Conservation (phyloP, 306 rosid genomes). For the Sindora glabra region DNA sequence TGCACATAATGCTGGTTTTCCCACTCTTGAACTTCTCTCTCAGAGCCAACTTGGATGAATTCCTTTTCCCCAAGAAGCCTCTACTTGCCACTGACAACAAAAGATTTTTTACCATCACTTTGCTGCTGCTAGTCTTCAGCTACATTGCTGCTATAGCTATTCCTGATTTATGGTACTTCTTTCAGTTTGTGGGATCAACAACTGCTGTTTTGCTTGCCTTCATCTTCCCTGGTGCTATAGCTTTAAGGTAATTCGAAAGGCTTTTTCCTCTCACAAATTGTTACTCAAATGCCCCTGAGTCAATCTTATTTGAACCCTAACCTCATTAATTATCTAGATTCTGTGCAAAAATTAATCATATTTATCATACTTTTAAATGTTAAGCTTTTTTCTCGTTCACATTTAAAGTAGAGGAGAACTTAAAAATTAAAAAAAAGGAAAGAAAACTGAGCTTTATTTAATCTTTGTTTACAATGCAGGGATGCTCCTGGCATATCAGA, state of each 20-base stretch:
- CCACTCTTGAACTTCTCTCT: conserved; percentile 77
- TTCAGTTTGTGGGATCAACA: conserved; percentile 87
- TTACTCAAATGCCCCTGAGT: too few species aligned
- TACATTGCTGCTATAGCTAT: conserved; percentile 77
- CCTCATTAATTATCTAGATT: too few species aligned
- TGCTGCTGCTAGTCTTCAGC: conserved; percentile 44
- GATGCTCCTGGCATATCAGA: conserved; percentile 71
- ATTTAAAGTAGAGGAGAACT: too few species aligned
- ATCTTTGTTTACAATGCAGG: conserved; percentile 32
- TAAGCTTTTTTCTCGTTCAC: too few species aligned
- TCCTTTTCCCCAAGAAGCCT: conserved; percentile 54
- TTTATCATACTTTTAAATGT: too few species aligned
- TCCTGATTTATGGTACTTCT: conserved; percentile 84
- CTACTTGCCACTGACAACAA: conserved; percentile 45
- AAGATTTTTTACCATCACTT: conserved; percentile 62
- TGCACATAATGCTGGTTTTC: conserved; percentile 83
- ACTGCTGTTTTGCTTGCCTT: conserved; percentile 79
- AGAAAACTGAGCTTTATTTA: neutral
- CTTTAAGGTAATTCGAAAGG: conserved; percentile 64
- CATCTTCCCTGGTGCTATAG: conserved; percentile 80
- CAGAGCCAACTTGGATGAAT: conserved; percentile 74
- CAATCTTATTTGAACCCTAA: too few species aligned
- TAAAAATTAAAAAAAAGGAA: neutral
- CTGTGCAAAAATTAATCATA: too few species aligned
- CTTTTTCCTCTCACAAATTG: too few species aligned